Evolutionary conservation across 2,329 filamentous ascomycete species (phyloP), one percentile per base, ranked within the genome.

Genomic region (Cytospora schulzeri): DNA sequence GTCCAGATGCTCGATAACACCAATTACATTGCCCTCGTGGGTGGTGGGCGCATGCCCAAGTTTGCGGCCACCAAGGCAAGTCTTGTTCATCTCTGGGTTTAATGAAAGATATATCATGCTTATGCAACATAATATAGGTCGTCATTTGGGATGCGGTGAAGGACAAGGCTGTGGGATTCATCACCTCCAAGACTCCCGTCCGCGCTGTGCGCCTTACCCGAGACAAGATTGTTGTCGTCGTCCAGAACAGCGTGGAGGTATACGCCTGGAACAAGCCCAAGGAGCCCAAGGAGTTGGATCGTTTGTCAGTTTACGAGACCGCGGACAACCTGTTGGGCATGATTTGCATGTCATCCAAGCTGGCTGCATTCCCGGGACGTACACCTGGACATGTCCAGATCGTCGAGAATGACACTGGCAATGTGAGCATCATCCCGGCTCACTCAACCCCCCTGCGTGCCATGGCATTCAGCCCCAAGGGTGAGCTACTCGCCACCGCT

Each of bases 121-220:
- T 45, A 45, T 8, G 51, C 12, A 19, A 24, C n/a, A 24, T 69
- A 28, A 8, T 28, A 2, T 64, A 89, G 86, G 84, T 93, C 57
- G 88, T 96, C 69, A 91, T 98, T 71, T 98, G 93, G 93, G 93
- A 99, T 75, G 92, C 96, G 71, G 83, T 87, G 66, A 91, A 91
- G 69, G 87, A 90, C 67, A 90, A 89, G 69, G 77, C 81, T 11
- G 87, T 89, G 9, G 83, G 91, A 17, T 90, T 93, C 68, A 91
- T 98, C 70, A 90, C 94, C 63, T 89, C 93, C 67, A 85, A 91
- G 64, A 93, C 91, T 24, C 87, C 91, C 1, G 87, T 98, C 28
- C 86, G 93, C 19, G 91, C 92, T 48, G 87, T 97, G 31, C 88
- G 91, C 69, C 80, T 98, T 28, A 89, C 89, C 26, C 87, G 88